These are phyloP conservation scores for Pythium periplocum DNA, from an alignment of 352 stramenopile species.

Conservation along the genomic window DNA sequence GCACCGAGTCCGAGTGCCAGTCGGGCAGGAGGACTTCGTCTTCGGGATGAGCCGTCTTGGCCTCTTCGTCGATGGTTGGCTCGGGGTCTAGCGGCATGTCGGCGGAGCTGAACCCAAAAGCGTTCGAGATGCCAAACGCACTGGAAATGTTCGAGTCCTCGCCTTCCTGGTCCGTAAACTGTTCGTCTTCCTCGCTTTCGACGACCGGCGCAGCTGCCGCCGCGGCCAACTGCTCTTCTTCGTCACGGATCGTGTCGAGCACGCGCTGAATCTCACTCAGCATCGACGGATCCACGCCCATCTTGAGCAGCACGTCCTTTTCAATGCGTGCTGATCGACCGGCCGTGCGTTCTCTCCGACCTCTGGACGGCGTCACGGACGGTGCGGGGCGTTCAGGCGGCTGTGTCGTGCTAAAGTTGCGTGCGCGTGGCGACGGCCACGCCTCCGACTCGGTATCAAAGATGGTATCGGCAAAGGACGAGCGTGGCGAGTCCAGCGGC, in stretches of 20 bases:
- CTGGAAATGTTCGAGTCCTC: conserved; percentile 20
- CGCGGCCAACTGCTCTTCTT: conserved; percentile 28
- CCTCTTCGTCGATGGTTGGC: conserved; percentile 22
- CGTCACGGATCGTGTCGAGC: conserved; percentile 42
- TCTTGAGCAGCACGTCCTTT: conserved; percentile 66
- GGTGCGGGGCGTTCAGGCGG: conserved; percentile 5
- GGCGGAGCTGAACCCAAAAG: conserved; percentile 36
- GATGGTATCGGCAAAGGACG: conserved; percentile 43
- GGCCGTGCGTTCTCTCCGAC: conserved; percentile 23
- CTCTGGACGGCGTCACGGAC: conserved; percentile 1
- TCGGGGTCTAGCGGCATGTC: conserved; percentile 11
- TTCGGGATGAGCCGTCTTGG: conserved; percentile 19
- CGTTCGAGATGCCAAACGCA: conserved; percentile 31
- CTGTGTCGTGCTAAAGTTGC: conserved; percentile 1
- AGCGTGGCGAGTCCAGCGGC: conserved; percentile 23
- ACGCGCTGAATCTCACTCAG: conserved; percentile 68
- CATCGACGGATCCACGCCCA: conserved; percentile 67
- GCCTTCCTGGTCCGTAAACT: conserved; percentile 18
- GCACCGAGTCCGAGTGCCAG: conserved; percentile 47
- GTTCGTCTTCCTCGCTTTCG: conserved; percentile 27
- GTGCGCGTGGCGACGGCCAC: conserved; percentile 13
- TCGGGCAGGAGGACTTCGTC: conserved; percentile 42
- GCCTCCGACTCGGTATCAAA: conserved; percentile 56
- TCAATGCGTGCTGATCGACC: conserved; percentile 61
- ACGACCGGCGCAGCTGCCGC: not conserved